Evolutionary conservation across 164 flowering plant species (phyloP), one percentile per base, ranked within the genome.

Genomic region (Piper longum): DNA sequence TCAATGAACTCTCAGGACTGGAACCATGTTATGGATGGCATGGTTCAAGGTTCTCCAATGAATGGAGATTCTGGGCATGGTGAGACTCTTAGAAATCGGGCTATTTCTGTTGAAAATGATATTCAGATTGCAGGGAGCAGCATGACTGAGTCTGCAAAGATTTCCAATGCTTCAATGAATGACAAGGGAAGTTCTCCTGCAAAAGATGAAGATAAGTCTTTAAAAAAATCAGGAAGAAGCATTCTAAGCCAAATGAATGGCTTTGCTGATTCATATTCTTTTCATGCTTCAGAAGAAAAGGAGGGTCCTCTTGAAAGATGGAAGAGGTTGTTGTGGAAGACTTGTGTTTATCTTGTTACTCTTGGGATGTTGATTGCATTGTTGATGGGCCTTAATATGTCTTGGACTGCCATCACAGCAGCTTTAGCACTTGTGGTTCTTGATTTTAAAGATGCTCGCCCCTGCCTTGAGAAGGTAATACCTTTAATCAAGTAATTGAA

Each of bases 371-470:
- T 93, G 63, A 44, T 89, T 63, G 62, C 96, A 7, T 64, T 93
- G 71, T 76, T 89, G n/a, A 58, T 75, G 74, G 96, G 96, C 60
- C 69, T 89, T 19, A 80, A 93, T 66, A 88, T 93, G 97, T 88
- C 98, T 48, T 89, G 98, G 98, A 82, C 90, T 42, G 92, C 98
- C 12, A 71, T 93, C 36, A 84, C 95, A 55, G 96, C 97, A 56
- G 93, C 98, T 4, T 81, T 93, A 18, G 85, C 84, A 62, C 95
- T 93, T 55, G 82, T 84, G 42, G 89, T 88, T 68, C 89, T 93
- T 65, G 95, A 89, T 79, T 93, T 93, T 78, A 86, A 86, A 71
- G 98, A 93, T 76, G 98, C 98, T 3, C 75, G 76, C 8, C 87
- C 93, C 4, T 67, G 74, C 71, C 78, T 92, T 2, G 95, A 89